phyloP scores from a whole-genome alignment of 495 filamentous ascomycete genomes.

The Pyronema domesticum region DNA sequence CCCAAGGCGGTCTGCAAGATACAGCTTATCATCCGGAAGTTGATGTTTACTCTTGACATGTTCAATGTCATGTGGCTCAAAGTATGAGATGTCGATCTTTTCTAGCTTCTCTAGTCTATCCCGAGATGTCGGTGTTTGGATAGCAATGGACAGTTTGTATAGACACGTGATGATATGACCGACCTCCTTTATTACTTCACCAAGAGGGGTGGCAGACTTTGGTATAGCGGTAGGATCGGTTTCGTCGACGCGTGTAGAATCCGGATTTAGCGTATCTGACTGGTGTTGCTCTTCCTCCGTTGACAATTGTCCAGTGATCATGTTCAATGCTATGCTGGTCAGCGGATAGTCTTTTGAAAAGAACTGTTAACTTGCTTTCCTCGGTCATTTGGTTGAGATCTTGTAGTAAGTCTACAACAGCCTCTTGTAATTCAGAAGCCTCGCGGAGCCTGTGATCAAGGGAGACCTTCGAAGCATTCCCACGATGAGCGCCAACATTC shows the following conservation, averaged over 20 bases:
- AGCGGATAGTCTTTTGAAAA: too few species aligned
- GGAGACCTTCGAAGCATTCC: too few species aligned
- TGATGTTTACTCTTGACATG: conserved; percentile 24
- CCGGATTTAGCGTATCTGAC: too few species aligned
- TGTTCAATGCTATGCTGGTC: neutral
- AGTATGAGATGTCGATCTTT: conserved; percentile 23
- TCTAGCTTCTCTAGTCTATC: conserved; percentile 20
- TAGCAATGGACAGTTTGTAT: conserved; percentile 11
- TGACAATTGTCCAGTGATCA: too few species aligned
- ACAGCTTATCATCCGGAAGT: conserved; percentile 5
- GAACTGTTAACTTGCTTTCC: too few species aligned
- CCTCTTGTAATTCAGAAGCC: conserved; percentile 9
- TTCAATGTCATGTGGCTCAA: conserved; percentile 22
- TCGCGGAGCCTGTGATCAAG: conserved; percentile 15
- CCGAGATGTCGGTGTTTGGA: conserved; percentile 21
- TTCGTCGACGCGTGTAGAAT: too few species aligned
- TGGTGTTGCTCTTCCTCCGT: too few species aligned
- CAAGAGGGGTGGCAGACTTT: neutral
- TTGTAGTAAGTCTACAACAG: conserved; percentile 7
- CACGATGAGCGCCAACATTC: too few species aligned
- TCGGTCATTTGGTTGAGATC: conserved; percentile 8
- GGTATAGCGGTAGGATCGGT: too few species aligned
- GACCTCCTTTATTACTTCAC: neutral
- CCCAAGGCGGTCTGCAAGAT: conserved; percentile 20
- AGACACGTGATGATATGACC: conserved; percentile 14